These are phyloP conservation scores for Yueomyces sp. DNA, from an alignment of 1,139 yeast species.

Conservation along the genomic window DNA sequence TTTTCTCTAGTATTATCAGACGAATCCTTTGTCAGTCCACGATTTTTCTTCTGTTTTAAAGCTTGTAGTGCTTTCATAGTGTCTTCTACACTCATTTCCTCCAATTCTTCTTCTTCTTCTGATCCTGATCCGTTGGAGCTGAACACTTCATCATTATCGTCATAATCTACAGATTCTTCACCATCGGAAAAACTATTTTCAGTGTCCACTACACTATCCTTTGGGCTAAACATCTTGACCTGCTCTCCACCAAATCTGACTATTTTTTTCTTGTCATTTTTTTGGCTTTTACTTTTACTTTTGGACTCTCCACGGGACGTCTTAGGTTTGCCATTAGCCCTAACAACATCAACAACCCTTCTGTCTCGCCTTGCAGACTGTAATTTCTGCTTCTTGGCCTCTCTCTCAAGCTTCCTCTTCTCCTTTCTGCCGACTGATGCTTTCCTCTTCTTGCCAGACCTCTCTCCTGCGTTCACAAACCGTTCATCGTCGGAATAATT, in stretches of 20 bases:
- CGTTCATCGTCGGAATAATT: conserved; percentile 28
- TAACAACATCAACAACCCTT: not conserved
- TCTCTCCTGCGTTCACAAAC: conserved; percentile 5
- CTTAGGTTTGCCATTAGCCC: no score
- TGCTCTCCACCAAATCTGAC: not conserved
- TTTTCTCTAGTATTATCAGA: conserved; percentile 18
- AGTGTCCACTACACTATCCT: not conserved
- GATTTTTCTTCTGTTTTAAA: not conserved
- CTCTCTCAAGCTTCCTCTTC: conserved; percentile 20
- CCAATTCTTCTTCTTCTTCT: not conserved
- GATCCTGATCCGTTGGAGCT: not conserved
- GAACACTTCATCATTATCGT: not conserved
- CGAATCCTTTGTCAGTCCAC: no score
- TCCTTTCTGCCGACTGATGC: conserved; percentile 19
- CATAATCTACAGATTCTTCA: not conserved
- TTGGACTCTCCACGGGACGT: no score
- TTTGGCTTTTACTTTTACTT: not conserved
- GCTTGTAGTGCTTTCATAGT: not conserved
- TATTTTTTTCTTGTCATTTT: not conserved
- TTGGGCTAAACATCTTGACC: not conserved
- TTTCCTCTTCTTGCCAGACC: conserved; percentile 10
- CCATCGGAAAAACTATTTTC: not conserved
- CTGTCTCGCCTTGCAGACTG: not conserved
- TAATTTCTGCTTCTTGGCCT: conserved; percentile 1
- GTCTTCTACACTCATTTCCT: not conserved